These are phyloP conservation scores for Claviceps sorghi DNA, from an alignment of 2,329 filamentous ascomycete genomes.

Conservation along the genomic window DNA sequence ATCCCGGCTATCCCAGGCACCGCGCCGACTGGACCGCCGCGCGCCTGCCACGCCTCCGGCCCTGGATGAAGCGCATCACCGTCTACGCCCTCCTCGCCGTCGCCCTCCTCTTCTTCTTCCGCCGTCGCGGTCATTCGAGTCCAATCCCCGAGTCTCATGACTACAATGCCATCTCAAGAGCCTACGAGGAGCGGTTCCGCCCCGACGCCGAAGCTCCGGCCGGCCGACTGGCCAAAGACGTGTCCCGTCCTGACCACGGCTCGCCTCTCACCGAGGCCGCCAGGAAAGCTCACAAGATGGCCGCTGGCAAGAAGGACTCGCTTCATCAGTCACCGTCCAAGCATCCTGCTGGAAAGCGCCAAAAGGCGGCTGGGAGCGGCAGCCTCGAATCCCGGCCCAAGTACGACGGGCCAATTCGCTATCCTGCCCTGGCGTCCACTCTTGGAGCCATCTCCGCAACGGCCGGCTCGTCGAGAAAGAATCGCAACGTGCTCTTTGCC, in stretches of 20 bases:
- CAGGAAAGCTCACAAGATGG: background rate
- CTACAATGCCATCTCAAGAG: background rate
- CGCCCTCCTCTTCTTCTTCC: constrained; percentile 37
- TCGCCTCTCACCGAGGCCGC: background rate
- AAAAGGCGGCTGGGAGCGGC: background rate
- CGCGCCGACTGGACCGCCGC: constrained; percentile 25
- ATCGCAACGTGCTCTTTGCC: constrained; percentile 66
- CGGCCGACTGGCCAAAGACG: too few species aligned
- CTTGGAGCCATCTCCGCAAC: constrained; percentile 45
- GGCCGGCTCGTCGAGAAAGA: constrained; percentile 33
- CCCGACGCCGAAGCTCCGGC: background rate
- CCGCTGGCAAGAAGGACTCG: background rate
- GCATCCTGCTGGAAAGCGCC: background rate
- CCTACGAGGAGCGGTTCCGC: background rate
- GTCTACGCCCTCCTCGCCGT: constrained; percentile 31
- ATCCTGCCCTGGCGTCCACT: constrained; percentile 47
- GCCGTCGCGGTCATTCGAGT: constrained; percentile 13
- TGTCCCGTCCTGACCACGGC: background rate
- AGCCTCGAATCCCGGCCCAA: background rate
- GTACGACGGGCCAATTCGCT: constrained; percentile 58
- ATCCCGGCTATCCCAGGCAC: constrained; percentile 5
- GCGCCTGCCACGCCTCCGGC: constrained; percentile 32
- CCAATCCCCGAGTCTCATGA: background rate
- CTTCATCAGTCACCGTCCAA: background rate
- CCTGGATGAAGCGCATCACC: constrained; percentile 38